These are phyloP conservation scores for Tolypocladium nubicola DNA, from an alignment of 2,329 filamentous ascomycete species.

Conservation along the genomic window DNA sequence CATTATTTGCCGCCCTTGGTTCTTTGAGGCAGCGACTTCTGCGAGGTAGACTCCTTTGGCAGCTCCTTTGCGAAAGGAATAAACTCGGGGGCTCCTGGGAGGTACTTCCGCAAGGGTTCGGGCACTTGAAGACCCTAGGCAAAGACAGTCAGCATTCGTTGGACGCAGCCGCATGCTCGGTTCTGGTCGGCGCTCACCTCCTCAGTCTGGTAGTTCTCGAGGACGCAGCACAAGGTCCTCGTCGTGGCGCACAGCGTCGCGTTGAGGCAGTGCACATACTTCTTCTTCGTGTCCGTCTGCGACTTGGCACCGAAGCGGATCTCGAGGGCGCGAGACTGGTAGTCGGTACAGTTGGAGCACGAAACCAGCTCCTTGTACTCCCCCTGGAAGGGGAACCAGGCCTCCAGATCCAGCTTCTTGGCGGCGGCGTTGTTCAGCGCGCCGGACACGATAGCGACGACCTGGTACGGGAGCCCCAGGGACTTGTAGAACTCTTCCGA, in stretches of 20 bases:
- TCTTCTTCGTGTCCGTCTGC: constrained; percentile 72
- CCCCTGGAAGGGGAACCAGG: constrained; percentile 91
- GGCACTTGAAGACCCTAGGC: constrained; percentile 65
- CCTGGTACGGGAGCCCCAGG: constrained; percentile 77
- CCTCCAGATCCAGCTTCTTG: constrained; percentile 94
- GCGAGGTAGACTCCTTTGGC: constrained; percentile 49
- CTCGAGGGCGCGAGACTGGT: constrained; percentile 88
- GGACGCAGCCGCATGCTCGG: background rate
- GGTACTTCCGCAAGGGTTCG: constrained; percentile 76
- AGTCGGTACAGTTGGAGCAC: constrained; percentile 96
- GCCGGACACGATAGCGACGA: constrained; percentile 92
- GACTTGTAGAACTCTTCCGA: constrained; percentile 95
- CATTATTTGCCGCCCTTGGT: constrained; percentile 19
- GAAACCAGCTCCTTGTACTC: constrained; percentile 98
- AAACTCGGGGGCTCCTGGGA: constrained; percentile 82
- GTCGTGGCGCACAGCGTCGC: constrained; percentile 86
- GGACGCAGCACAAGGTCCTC: constrained; percentile 81
- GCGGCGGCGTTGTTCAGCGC: constrained; percentile 67
- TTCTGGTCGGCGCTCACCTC: constrained; percentile 42
- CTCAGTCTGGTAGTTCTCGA: constrained; percentile 94
- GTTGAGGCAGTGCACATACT: constrained; percentile 90
- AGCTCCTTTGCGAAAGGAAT: constrained; percentile 81
- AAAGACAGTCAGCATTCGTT: background rate
- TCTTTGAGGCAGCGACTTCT: constrained; percentile 17
- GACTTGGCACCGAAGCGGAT: constrained; percentile 86